A percentile compares a stretch with the other conserved stretches of the same genome.
Evolutionary conservation across 805 yeast genomes (phyloP).

Genomic region (Suhomyces faveliae): DNA sequence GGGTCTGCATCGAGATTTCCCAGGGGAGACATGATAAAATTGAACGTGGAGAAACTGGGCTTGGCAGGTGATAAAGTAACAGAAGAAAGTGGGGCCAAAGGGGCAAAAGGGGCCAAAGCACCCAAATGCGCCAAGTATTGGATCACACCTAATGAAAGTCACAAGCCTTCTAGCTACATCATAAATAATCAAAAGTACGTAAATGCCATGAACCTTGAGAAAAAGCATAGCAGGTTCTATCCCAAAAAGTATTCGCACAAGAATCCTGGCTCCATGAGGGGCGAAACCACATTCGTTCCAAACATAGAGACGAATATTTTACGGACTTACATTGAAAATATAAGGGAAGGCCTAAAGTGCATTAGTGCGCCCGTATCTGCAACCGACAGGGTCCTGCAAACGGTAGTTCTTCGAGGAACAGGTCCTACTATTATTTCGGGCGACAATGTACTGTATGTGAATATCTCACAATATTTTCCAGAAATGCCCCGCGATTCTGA

Average conservation of each 20-base stretch:
- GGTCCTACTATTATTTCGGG: slow-evolving; percentile 14
- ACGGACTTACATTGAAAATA: slow-evolving; percentile 12
- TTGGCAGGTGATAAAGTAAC: not conserved
- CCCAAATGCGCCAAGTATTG: not conserved
- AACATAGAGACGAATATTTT: slow-evolving; percentile 11
- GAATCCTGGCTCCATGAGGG: slow-evolving; percentile 6
- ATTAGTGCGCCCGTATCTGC: not conserved
- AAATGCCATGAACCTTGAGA: slow-evolving; percentile 13
- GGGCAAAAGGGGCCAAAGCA: not conserved
- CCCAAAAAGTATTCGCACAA: slow-evolving; percentile 26
- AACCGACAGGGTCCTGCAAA: slow-evolving; percentile 7
- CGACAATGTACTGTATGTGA: slow-evolving; percentile 13
- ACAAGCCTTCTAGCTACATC: slow-evolving; percentile 25
- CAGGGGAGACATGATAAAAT: slow-evolving; percentile 24
- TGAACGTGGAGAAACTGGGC: slow-evolving; percentile 12
- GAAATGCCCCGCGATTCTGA: slow-evolving; percentile 11
- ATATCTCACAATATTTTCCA: slow-evolving; percentile 11
- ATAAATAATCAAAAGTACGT: slow-evolving; percentile 22
- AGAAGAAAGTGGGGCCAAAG: not conserved
- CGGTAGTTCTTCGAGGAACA: slow-evolving; percentile 2
- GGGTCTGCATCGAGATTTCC: slow-evolving; percentile 25
- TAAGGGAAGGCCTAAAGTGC: slow-evolving; percentile 10
- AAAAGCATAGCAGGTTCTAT: slow-evolving; percentile 20
- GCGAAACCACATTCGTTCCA: slow-evolving; percentile 10
- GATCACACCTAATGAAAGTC: slow-evolving; percentile 10